These are phyloP conservation scores for Candida neerlandica DNA, from an alignment of 1,139 yeast species.

Conservation along the genomic window DNA sequence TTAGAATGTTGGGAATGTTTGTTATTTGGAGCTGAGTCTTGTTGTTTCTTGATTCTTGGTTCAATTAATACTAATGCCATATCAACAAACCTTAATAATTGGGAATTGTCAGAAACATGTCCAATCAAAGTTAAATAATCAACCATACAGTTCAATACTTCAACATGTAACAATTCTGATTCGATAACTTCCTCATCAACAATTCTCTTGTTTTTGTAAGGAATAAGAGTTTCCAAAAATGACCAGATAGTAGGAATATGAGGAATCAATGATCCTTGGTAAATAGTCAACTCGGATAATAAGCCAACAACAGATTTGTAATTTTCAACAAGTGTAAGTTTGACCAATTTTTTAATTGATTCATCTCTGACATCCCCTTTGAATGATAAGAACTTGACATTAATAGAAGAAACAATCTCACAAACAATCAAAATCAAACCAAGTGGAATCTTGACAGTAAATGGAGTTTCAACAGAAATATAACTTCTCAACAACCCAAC, in stretches of 20 bases:
- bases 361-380: conserved; percentile 62
- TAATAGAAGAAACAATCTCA: conserved; percentile 56
- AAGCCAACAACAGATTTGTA: conserved; percentile 49
- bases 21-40: background rate
- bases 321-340: conserved; percentile 41
- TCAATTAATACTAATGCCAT: conserved; percentile 47
- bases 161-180: conserved; percentile 33
- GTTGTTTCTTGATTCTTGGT: conserved; percentile 29
- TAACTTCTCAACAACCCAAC: conserved; percentile 48
- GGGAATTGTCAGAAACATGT: conserved; percentile 40
- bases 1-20: conserved; percentile 15
- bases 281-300: conserved; percentile 42
- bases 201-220: conserved; percentile 45
- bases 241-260: conserved; percentile 51
- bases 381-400: conserved; percentile 54
- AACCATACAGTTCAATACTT: conserved; percentile 32
- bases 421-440: conserved; percentile 52
- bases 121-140: conserved; percentile 33
- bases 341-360: conserved; percentile 40
- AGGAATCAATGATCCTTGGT: conserved; percentile 50
- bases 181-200: conserved; percentile 31
- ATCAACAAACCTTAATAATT: conserved; percentile 47
- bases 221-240: conserved; percentile 55
- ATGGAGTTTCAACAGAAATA: conserved; percentile 48
- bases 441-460: conserved; percentile 55